Base-by-base conservation (phyloP, 176 grass and related monocot species). In the Ensete ventricosum region DNA sequence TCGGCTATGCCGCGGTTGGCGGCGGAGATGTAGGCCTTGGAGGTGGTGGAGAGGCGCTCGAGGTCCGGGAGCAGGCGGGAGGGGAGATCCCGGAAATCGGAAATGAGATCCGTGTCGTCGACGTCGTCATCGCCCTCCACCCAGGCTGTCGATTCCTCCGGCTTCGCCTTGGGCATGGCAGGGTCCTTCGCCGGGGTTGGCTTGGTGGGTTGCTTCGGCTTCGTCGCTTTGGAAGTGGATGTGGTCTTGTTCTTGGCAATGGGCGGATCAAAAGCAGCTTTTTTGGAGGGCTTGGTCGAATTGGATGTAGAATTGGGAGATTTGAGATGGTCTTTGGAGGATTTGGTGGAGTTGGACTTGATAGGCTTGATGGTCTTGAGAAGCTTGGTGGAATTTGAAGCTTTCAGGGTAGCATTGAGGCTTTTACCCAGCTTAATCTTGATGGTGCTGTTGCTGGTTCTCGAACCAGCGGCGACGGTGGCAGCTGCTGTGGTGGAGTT, bases 31-130 rank as follows among this genome's bases (percentile, higher is more conserved):
- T 99, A 99, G 11, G 88, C 81, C 71, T 91, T 94, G 17, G 95
- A 95, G 26, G 83, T 87, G 82, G 81, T 81, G 24, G 95, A 94
- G 14, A 99, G 86, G 13, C 88, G 86, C 52, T 89, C 84, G 74
- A 99, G 84, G 82, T 99, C 95, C 43, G 95, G 95, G 77, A 99
- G 87, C 20, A 93, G 84, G 58, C 90, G 82, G 23, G 74, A 22
- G 0, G 90, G 90, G 8, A 93, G 87, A 2, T 54, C 87, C 20
- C 84, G 87, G 87, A 93, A 83, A 74, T 99, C 95, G 25, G 91
- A 87, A 9, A 94, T 81, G 62, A 94, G 64, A 76, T 91, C 88
- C 4, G 20, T 27, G 59, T 20, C 59, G 19, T 93, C 88, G 25
- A 60, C 64, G 19, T 72, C 84, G 34, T 83, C 83, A 51, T 71